Evolutionary conservation across 2,329 filamentous ascomycete species (phyloP).

Genomic region (Exophiala calicioides): DNA sequence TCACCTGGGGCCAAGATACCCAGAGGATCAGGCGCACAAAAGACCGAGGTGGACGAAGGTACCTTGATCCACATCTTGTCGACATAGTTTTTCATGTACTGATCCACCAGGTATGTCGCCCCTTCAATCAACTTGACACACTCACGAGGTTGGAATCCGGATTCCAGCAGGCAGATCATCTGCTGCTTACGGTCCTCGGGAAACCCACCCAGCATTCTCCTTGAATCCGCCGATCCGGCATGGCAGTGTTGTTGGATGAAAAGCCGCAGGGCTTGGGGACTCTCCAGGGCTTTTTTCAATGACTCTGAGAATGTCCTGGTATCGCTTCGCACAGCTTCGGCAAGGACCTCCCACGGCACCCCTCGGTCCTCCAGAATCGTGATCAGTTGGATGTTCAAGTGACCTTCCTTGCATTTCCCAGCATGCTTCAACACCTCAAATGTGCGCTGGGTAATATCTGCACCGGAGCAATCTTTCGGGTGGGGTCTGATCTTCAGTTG

Average conservation of each 20-base stretch:
- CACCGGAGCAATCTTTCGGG: slow-evolving; percentile 36
- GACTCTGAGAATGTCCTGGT: slow-evolving; percentile 39
- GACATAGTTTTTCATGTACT: slow-evolving; percentile 45
- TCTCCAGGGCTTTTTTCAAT: slow-evolving; percentile 31
- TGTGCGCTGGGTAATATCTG: slow-evolving; percentile 50
- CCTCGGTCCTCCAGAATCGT: slow-evolving; percentile 57
- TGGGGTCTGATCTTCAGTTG: slow-evolving; percentile 59
- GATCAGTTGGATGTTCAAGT: slow-evolving; percentile 57
- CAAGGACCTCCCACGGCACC: slow-evolving; percentile 45
- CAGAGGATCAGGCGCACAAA: slow-evolving; percentile 59
- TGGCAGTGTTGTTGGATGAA: slow-evolving; percentile 29
- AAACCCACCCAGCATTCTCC: slow-evolving; percentile 38
- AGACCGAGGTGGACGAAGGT: slow-evolving; percentile 54
- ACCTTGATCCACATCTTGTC: slow-evolving; percentile 52
- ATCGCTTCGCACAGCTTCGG: slow-evolving; percentile 43
- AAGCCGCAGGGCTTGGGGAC: slow-evolving; percentile 10
- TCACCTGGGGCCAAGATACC: slow-evolving; percentile 55
- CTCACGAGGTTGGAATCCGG: slow-evolving; percentile 47
- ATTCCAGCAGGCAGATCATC: slow-evolving; percentile 42
- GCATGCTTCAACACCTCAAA: slow-evolving; percentile 57
- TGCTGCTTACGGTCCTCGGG: slow-evolving; percentile 38
- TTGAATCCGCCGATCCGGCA: background rate
- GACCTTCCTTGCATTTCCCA: slow-evolving; percentile 7
- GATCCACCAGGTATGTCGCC: slow-evolving; percentile 38
- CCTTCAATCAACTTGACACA: slow-evolving; percentile 42